These are phyloP conservation scores for Lathyrus aphaca DNA, from an alignment of 306 rosid species.

Conservation along the genomic window DNA sequence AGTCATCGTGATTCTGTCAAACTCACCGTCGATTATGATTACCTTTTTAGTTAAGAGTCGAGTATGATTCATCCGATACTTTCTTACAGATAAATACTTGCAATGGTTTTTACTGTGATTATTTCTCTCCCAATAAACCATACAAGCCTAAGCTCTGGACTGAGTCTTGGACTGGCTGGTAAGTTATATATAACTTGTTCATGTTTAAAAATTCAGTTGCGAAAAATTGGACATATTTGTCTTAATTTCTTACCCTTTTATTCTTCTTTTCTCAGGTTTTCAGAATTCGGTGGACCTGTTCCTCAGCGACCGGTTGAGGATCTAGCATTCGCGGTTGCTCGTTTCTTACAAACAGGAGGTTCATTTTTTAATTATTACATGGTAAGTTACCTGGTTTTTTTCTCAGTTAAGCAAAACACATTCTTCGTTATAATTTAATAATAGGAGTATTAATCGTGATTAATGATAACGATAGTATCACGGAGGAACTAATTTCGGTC, in stretches of 20 bases:
- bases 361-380: constrained; percentile 84
- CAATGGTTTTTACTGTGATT: constrained; percentile 91
- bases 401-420: constrained; percentile 15
- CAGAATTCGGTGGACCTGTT: constrained; percentile 86
- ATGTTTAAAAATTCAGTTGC: constrained; percentile 5
- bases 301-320: constrained; percentile 86
- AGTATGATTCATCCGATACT: constrained; percentile 23
- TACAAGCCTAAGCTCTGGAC: constrained; percentile 94
- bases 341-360: constrained; percentile 89
- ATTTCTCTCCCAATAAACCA: constrained; percentile 88
- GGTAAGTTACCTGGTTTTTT: constrained; percentile 60
- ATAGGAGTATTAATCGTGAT: constrained; percentile 29
- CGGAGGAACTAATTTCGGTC: constrained; percentile 98
- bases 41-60: constrained; percentile 2
- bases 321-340: constrained; percentile 92
- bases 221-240: constrained; percentile 24
- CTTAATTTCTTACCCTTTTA: constrained; percentile 18
- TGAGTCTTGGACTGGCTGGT: constrained; percentile 99
- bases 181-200: constrained; percentile 34
- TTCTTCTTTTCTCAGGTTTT: constrained; percentile 56
- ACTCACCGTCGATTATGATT: background rate
- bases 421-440: constrained; percentile 9
- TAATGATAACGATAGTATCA: constrained; percentile 68
- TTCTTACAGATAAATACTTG: constrained; percentile 79
- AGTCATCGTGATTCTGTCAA: background rate